A percentile compares a stretch with the other conserved stretches of the same genome.
phyloP scores from a whole-genome alignment of 148 eudicot species.

The Linanthus parryae region DNA sequence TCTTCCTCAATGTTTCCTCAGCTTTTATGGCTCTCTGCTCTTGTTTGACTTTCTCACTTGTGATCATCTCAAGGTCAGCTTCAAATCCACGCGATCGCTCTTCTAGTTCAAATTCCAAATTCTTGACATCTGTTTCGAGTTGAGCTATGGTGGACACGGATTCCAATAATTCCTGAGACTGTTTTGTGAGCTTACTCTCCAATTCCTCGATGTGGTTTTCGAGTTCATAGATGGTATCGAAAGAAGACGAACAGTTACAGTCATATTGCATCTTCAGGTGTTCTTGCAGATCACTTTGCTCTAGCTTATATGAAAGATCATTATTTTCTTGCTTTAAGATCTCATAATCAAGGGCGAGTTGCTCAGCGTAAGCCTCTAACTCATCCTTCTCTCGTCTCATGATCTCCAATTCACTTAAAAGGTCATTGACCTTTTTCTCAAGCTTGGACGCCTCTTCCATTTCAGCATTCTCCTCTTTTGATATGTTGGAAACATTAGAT shows the following conservation, averaged over 20 bases:
- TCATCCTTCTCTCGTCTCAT: slow-evolving; percentile 84
- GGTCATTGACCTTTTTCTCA: slow-evolving; percentile 75
- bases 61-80: slow-evolving; percentile 70
- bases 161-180: slow-evolving; percentile 39
- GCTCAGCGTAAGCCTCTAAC: slow-evolving; percentile 90
- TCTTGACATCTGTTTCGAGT: slow-evolving; percentile 51
- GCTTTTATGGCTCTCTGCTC: slow-evolving; percentile 86
- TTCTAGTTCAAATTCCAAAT: slow-evolving; percentile 64
- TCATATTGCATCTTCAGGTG: slow-evolving; percentile 85
- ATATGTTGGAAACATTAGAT: slow-evolving; percentile 26
- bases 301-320: slow-evolving; percentile 56
- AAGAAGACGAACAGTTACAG: slow-evolving; percentile 60
- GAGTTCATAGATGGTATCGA: slow-evolving; percentile 46
- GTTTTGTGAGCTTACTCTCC: slow-evolving; percentile 45
- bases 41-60: slow-evolving; percentile 63
- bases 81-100: slow-evolving; percentile 60
- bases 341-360: slow-evolving; percentile 92
- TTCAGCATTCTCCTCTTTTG: slow-evolving; percentile 36
- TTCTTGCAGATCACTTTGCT: slow-evolving; percentile 74
- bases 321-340: slow-evolving; percentile 93
- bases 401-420: slow-evolving; percentile 68
- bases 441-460: slow-evolving; percentile 63
- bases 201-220: slow-evolving; percentile 46
- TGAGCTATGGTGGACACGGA: slow-evolving; percentile 38
- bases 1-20: slow-evolving; percentile 65